Conservation (phyloP, 169 alveolate species). For the Eimeria mitis region DNA sequence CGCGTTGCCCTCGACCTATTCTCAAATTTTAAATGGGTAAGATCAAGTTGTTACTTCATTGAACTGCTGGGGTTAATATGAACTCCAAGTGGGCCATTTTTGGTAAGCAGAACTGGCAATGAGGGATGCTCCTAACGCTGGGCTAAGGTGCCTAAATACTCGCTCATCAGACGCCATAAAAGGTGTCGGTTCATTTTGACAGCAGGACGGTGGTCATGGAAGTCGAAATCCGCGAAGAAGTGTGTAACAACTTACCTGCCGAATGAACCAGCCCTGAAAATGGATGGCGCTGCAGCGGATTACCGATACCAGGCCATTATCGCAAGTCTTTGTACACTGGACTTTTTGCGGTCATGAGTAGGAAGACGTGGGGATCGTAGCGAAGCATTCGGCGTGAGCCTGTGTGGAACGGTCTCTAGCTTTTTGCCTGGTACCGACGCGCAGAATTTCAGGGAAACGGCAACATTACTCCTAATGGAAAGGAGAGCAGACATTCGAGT, state of each 20-base stretch:
- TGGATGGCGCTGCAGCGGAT: conserved; percentile 95
- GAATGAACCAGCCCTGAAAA: conserved; percentile 95
- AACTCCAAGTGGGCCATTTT: conserved; percentile 96
- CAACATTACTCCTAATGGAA: no score
- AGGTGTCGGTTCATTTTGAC: conserved; percentile 93
- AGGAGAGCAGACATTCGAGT: no score
- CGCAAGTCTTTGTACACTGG: conserved; percentile 76
- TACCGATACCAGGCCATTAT: conserved; percentile 93
- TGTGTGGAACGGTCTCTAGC: conserved; percentile 94
- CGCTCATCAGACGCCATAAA: conserved; percentile 95
- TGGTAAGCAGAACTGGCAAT: conserved; percentile 97
- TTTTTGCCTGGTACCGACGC: no score
- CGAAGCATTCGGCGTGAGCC: conserved; percentile 95
- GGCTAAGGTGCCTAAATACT: conserved; percentile 95
- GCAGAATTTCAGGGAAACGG: no score
- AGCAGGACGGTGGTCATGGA: conserved; percentile 90
- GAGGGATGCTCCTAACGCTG: conserved; percentile 96
- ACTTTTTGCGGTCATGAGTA: conserved; percentile 89
- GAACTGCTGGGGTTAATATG: conserved; percentile 88
- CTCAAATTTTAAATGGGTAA: conserved; percentile 80
- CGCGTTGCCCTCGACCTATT: conserved; percentile 2
- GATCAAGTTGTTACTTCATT: conserved; percentile 64
- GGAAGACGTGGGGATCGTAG: conserved; percentile 95
- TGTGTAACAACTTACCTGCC: conserved; percentile 96
- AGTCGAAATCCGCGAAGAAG: conserved; percentile 96